Evolutionary conservation across 495 filamentous ascomycete genomes (phyloP).

Genomic region (Hamigera avellanea): DNA sequence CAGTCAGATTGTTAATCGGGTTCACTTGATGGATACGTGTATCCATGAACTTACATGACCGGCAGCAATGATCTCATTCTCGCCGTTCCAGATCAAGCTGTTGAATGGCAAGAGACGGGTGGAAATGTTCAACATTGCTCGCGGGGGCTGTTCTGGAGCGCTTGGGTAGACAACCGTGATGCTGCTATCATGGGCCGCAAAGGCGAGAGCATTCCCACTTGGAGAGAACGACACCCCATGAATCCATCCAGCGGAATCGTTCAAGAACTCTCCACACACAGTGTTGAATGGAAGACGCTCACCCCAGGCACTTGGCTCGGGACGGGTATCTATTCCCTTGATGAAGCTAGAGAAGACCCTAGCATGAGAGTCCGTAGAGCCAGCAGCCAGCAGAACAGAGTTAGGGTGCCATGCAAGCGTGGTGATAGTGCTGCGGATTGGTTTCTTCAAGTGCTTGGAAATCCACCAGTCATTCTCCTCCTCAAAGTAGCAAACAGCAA

Average conservation of each 20-base stretch:
- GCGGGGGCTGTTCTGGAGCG: constrained; percentile 82
- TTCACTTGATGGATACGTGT: neutral
- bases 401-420: constrained; percentile 95
- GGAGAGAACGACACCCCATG: constrained; percentile 87
- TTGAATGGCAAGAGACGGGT: constrained; percentile 86
- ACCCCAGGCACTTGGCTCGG: constrained; percentile 85
- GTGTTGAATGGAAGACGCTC: constrained; percentile 95
- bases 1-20: neutral
- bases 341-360: constrained; percentile 92
- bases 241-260: constrained; percentile 93
- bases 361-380: constrained; percentile 94
- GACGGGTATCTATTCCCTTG: constrained; percentile 82
- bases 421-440: constrained; percentile 91
- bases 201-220: constrained; percentile 81
- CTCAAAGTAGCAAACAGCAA: constrained; percentile 98
- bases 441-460: constrained; percentile 97
- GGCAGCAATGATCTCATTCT: constrained; percentile 89
- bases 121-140: constrained; percentile 74
- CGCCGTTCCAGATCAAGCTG: constrained; percentile 83
- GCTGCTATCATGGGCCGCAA: constrained; percentile 86
- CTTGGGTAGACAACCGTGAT: constrained; percentile 93
- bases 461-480: constrained; percentile 99
- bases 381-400: constrained; percentile 84
- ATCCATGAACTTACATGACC: constrained; percentile 51
- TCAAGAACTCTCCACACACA: constrained; percentile 90